Percentiles rank a stretch among this genome's conserved stretches.
These are phyloP conservation scores for Xylaria sp. DNA, from an alignment of 2,329 filamentous ascomycete genomes.

Conservation along the genomic window DNA sequence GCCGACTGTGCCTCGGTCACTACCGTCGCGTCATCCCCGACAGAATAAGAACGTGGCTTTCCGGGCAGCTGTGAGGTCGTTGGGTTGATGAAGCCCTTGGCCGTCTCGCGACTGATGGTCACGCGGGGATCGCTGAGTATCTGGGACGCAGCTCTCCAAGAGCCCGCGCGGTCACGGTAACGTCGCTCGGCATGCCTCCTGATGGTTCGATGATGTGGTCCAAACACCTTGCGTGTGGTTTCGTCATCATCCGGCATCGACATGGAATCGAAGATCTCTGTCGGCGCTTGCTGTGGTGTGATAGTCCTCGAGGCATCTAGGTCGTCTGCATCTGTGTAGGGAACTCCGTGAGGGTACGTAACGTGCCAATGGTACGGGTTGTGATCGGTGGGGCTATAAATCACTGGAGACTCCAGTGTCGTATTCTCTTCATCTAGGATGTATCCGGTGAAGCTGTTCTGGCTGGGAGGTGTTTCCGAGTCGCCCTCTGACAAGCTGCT, in stretches of 20 bases:
- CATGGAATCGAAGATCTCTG: constrained; percentile 38
- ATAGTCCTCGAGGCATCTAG: constrained; percentile 35
- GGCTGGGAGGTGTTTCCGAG: constrained; percentile 45
- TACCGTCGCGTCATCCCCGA: constrained; percentile 36
- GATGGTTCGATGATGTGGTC: constrained; percentile 45
- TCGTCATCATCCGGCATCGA: constrained; percentile 37
- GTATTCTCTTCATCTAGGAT: constrained; percentile 32
- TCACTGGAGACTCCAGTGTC: constrained; percentile 36
- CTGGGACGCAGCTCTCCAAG: constrained; percentile 45
- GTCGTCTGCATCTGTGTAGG: constrained; percentile 28
- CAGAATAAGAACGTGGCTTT: constrained; percentile 30
- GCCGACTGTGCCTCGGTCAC: constrained; percentile 47
- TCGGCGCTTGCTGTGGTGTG: constrained; percentile 33
- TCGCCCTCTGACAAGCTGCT: constrained; percentile 53
- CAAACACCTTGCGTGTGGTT: constrained; percentile 28
- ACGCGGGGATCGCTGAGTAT: constrained; percentile 45
- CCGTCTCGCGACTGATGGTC: constrained; percentile 46
- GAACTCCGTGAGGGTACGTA: constrained; percentile 36
- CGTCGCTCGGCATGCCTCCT: constrained; percentile 42
- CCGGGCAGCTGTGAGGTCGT: constrained; percentile 17
- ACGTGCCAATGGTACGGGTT: constrained; percentile 45
- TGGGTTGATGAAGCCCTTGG: constrained; percentile 39
- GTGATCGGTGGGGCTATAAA: constrained; percentile 31
- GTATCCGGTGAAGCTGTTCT: constrained; percentile 36
- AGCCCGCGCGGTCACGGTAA: constrained; percentile 48